These are phyloP conservation scores for Pseudogymnoascus sp. DNA, from an alignment of 2,329 filamentous ascomycete species.

Conservation along the genomic window DNA sequence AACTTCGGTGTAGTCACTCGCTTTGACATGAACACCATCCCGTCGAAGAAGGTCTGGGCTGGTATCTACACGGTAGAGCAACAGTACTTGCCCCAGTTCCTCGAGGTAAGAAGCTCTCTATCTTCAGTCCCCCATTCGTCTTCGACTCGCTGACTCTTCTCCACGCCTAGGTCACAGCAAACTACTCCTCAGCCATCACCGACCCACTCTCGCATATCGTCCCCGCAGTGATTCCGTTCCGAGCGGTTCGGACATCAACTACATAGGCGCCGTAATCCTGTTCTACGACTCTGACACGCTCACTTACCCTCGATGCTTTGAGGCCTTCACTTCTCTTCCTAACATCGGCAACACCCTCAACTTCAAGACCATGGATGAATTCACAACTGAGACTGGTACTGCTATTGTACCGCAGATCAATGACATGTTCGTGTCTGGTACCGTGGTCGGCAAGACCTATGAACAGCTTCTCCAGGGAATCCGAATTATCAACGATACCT, in stretches of 20 bases:
- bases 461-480: slow-evolving; percentile 18
- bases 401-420: slow-evolving; percentile 30
- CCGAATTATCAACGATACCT: slow-evolving; percentile 20
- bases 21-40: slow-evolving; percentile 35
- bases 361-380: slow-evolving; percentile 30
- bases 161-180: slow-evolving; percentile 15
- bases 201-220: slow-evolving; percentile 21
- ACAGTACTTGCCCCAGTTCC: slow-evolving; percentile 16
- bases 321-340: slow-evolving; percentile 30
- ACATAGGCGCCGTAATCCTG: slow-evolving; percentile 28
- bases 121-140: background rate
- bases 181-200: slow-evolving; percentile 19
- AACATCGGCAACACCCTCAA: slow-evolving; percentile 26
- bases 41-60: slow-evolving; percentile 15
- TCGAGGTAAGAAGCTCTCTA: slow-evolving; percentile 10
- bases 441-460: slow-evolving; percentile 22
- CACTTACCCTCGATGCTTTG: slow-evolving; percentile 28
- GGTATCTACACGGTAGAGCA: slow-evolving; percentile 19
- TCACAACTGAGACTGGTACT: slow-evolving; percentile 26
- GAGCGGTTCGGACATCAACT: slow-evolving; percentile 14
- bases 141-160: background rate
- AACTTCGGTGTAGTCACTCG: slow-evolving; percentile 46
- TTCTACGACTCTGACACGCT: slow-evolving; percentile 30
- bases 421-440: slow-evolving; percentile 31
- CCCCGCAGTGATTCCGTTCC: slow-evolving; percentile 15